Evolutionary conservation across 2,329 filamentous ascomycete genomes (phyloP).

Genomic region (Phialocephala subalpina): DNA sequence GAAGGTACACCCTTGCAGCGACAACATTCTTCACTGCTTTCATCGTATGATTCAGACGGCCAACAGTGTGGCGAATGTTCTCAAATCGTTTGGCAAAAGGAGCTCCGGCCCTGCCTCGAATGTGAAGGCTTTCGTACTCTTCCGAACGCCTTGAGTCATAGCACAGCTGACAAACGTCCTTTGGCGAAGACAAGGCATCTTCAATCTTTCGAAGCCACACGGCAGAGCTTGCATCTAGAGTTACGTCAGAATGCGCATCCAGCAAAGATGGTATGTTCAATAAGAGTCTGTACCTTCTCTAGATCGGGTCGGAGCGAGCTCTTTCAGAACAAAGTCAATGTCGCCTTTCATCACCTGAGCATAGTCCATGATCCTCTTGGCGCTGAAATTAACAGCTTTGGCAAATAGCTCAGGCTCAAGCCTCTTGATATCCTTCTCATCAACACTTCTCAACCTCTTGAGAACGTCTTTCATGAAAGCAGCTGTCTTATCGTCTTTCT

Average conservation of each 20-base stretch:
- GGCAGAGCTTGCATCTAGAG: background rate
- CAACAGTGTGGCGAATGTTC: slow-evolving; percentile 50
- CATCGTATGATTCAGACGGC: slow-evolving; percentile 53
- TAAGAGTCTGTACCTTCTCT: background rate
- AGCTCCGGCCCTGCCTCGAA: background rate
- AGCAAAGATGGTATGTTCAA: background rate
- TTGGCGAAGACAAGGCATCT: background rate
- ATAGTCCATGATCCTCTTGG: background rate
- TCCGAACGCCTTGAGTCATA: slow-evolving; percentile 12
- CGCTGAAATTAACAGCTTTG: background rate
- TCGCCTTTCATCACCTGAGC: background rate
- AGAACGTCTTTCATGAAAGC: background rate
- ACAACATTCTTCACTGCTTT: slow-evolving; percentile 50
- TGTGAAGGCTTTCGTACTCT: slow-evolving; percentile 1
- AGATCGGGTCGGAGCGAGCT: background rate
- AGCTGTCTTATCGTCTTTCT: background rate
- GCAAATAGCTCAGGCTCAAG: background rate
- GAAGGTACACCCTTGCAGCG: slow-evolving; percentile 42
- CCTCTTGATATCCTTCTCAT: background rate
- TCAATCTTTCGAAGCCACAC: slow-evolving; percentile 2
- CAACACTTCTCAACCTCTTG: background rate
- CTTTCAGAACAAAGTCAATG: background rate
- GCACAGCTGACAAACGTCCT: slow-evolving; percentile 15
- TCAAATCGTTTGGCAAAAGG: slow-evolving; percentile 36
- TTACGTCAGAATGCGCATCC: background rate